Conservation (phyloP, 2,329 filamentous ascomycete species). For the Fusarium sp. region DNA sequence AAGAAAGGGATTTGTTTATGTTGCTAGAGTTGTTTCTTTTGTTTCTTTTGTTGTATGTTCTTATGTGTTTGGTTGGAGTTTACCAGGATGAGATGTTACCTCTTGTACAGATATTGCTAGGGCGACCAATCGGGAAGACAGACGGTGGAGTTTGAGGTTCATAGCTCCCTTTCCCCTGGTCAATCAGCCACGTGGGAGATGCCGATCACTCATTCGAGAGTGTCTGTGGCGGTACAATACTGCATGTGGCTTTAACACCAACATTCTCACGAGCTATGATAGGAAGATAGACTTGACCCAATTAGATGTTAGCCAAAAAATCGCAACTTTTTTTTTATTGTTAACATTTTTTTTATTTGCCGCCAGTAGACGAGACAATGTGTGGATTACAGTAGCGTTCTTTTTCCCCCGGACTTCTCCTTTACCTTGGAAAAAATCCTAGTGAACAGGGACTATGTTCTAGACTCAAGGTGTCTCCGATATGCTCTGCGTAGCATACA, state of each 20-base stretch:
- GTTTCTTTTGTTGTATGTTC: neutral
- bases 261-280: neutral
- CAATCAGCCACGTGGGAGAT: conserved; percentile 34
- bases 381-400: conserved; percentile 18
- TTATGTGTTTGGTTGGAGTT: conserved; percentile 1
- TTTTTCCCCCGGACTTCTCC: conserved; percentile 21
- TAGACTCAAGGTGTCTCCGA: conserved; percentile 17
- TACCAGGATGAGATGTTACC: neutral
- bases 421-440: conserved; percentile 5
- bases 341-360: conserved; percentile 16
- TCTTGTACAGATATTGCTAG: neutral
- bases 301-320: conserved; percentile 29
- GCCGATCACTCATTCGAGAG: conserved; percentile 17
- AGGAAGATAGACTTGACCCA: conserved; percentile 19
- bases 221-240: conserved; percentile 17
- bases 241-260: conserved; percentile 18
- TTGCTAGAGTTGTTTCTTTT: neutral
- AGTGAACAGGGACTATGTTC: conserved; percentile 24
- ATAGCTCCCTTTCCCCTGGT: conserved; percentile 19
- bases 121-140: conserved; percentile 42
- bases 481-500: conserved; percentile 22
- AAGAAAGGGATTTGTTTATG: neutral
- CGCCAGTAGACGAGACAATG: conserved; percentile 12
- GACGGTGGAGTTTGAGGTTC: conserved; percentile 15
- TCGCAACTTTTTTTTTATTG: conserved; percentile 10